phyloP scores from a whole-genome alignment of 1,284 basidiomycete species.

The Fomitiporia mediterranea region DNA sequence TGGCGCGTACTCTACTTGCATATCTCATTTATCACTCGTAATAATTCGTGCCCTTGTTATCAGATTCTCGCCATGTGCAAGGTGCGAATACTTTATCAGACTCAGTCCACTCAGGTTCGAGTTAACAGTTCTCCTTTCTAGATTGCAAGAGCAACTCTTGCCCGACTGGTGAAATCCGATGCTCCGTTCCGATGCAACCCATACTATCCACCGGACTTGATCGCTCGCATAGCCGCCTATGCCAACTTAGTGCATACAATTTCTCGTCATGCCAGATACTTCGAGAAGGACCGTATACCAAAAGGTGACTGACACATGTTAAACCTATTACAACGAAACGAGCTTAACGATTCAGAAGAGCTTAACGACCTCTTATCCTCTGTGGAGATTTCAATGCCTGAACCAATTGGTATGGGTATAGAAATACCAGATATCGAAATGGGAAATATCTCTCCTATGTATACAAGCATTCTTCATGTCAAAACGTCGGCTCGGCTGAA shows the following conservation, averaged over 20 bases:
- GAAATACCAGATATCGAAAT: no score
- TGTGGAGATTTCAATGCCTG: neutral
- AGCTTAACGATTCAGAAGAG: neutral
- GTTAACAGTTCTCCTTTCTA: neutral
- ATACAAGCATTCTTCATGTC: no score
- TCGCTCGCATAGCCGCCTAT: slow-evolving; percentile 4
- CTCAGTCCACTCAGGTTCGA: neutral
- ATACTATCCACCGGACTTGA: neutral
- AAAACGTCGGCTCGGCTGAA: no score
- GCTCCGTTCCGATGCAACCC: neutral
- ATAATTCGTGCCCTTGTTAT: neutral
- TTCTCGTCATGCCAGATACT: neutral
- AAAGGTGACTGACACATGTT: no score
- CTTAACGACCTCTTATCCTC: slow-evolving; percentile 10
- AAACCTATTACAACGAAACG: no score
- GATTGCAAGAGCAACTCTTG: slow-evolving; percentile 14
- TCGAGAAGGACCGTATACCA: neutral
- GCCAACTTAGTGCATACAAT: neutral
- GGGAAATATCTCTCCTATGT: no score
- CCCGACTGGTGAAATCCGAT: slow-evolving; percentile 1
- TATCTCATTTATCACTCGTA: neutral
- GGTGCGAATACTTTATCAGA: neutral
- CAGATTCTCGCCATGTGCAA: slow-evolving; percentile 7
- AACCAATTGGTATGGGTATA: no score
- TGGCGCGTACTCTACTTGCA: slow-evolving; percentile 3